Conservation (phyloP, 2,329 filamentous ascomycete genomes). For the Microsporum canis region DNA sequence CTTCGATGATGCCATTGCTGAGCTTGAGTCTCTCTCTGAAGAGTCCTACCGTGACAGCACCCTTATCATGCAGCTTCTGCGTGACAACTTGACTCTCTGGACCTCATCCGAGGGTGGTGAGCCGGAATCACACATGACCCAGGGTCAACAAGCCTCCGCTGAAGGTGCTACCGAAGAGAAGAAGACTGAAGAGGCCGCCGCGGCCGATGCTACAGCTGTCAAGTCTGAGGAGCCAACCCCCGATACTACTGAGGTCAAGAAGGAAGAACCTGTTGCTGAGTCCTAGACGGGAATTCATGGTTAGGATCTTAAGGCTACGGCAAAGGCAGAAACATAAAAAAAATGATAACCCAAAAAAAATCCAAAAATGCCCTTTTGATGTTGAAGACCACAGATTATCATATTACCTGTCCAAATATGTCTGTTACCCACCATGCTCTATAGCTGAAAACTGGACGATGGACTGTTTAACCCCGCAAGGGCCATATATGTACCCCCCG, state of each 20-base stretch:
- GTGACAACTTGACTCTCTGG: slow-evolving; percentile 97
- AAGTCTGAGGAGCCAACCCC: slow-evolving; percentile 11
- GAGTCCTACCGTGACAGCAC: slow-evolving; percentile 99
- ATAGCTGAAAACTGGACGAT: too few species aligned
- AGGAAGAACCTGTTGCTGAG: slow-evolving; percentile 22
- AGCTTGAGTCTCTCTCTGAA: slow-evolving; percentile 94
- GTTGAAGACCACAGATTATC: background rate
- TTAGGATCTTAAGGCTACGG: background rate
- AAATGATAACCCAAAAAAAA: background rate
- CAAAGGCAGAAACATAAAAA: background rate
- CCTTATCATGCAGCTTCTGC: slow-evolving; percentile 97
- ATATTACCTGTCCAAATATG: background rate
- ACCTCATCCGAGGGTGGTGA: slow-evolving; percentile 86
- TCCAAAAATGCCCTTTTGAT: background rate
- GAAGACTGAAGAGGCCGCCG: slow-evolving; percentile 33
- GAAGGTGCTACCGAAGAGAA: slow-evolving; percentile 42
- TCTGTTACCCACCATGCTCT: too few species aligned
- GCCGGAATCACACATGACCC: slow-evolving; percentile 41
- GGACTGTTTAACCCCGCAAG: too few species aligned
- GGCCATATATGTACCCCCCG: too few species aligned
- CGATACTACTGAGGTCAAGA: background rate
- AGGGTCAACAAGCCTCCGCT: slow-evolving; percentile 11
- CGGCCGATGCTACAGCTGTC: background rate
- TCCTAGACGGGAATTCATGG: slow-evolving; percentile 20
- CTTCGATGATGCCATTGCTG: slow-evolving; percentile 95